Evolutionary conservation across 2,329 filamentous ascomycete genomes (phyloP).

Genomic region (Hypoxylon sp.): DNA sequence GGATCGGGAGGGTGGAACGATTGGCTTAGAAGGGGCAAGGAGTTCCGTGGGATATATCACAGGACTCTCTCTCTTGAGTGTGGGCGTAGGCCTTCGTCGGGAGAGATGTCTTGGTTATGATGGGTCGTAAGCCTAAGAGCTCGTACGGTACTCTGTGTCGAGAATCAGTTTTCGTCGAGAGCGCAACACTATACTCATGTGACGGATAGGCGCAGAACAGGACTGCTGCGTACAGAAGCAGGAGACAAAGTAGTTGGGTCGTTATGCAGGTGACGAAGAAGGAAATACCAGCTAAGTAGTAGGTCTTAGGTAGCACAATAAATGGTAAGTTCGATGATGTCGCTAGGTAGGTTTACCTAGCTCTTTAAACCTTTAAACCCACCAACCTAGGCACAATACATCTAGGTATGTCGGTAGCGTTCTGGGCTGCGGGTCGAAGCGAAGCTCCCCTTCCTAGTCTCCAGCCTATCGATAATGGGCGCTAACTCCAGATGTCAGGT

Average conservation of each 20-base stretch:
- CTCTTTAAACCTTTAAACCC: slow-evolving; percentile 25
- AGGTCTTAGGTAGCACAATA: slow-evolving; percentile 13
- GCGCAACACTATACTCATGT: slow-evolving; percentile 18
- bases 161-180: slow-evolving; percentile 19
- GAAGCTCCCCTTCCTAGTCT: slow-evolving; percentile 16
- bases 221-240: background rate
- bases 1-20: slow-evolving; percentile 19
- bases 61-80: slow-evolving; percentile 1
- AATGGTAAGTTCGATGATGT: slow-evolving; percentile 35
- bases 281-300: slow-evolving; percentile 3
- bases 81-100: slow-evolving; percentile 2
- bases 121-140: slow-evolving; percentile 10
- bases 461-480: slow-evolving; percentile 34
- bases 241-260: slow-evolving; percentile 16
- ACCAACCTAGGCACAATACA: no score
- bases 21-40: background rate
- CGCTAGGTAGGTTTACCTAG: slow-evolving; percentile 29
- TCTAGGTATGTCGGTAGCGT: no score
- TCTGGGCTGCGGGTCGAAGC: slow-evolving; percentile 16
- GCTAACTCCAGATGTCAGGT: slow-evolving; percentile 37
- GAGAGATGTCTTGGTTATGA: slow-evolving; percentile 4
- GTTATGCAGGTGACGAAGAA: slow-evolving; percentile 18
- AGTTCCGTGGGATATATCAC: slow-evolving; percentile 24
- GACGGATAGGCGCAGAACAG: slow-evolving; percentile 9
- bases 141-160: slow-evolving; percentile 10